Evolutionary conservation across 2,329 filamentous ascomycete genomes (phyloP).

Genomic region (Chalaropsis ovoidea): DNA sequence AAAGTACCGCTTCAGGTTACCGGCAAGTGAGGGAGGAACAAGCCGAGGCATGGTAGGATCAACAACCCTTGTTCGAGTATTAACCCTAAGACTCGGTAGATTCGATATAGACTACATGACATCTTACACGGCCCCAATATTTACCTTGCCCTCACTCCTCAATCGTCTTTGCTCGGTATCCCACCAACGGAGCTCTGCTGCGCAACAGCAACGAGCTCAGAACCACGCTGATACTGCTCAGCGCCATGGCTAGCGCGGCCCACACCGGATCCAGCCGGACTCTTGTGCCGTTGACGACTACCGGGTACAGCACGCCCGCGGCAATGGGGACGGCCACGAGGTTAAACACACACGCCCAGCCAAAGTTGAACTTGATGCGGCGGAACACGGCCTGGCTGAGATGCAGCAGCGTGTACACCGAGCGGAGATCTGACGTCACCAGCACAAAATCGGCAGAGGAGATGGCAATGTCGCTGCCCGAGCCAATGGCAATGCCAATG

Average conservation of each 20-base stretch:
- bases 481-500: conserved; percentile 74
- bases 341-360: conserved; percentile 78
- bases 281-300: conserved; percentile 43
- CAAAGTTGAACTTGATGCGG: conserved; percentile 75
- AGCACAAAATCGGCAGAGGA: conserved; percentile 74
- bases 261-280: conserved; percentile 66
- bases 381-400: conserved; percentile 63
- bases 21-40: too few relatives aligned
- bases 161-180: conserved; percentile 36
- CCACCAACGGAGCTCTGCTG: conserved; percentile 37
- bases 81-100: too few relatives aligned
- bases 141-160: neutral
- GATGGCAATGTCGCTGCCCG: conserved; percentile 74
- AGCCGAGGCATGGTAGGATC: too few relatives aligned
- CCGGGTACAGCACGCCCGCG: conserved; percentile 62
- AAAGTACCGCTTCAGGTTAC: too few relatives aligned
- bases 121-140: neutral
- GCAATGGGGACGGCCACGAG: conserved; percentile 66
- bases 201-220: conserved; percentile 67
- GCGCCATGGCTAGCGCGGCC: conserved; percentile 85
- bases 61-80: too few relatives aligned
- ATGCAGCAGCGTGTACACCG: conserved; percentile 62
- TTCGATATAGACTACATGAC: too few relatives aligned
- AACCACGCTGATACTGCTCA: conserved; percentile 84
- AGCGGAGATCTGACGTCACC: conserved; percentile 57